phyloP scores from a whole-genome alignment of 164 flowering plant species.

The Dillenia turbinata region DNA sequence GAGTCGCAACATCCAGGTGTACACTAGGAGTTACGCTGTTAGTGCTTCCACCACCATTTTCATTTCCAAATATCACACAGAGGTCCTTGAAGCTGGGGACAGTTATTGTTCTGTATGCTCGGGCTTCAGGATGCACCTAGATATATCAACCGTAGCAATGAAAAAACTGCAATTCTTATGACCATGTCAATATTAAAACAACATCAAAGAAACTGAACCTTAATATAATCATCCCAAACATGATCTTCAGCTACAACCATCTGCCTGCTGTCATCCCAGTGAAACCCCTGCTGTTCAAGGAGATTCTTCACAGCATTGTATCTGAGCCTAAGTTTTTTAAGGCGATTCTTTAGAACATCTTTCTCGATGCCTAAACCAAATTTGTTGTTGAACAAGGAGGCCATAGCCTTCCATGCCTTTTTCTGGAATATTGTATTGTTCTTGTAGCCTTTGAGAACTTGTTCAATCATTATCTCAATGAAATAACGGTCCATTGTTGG shows the following conservation, averaged over 20 bases:
- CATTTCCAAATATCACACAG: no score
- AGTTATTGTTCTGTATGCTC: no score
- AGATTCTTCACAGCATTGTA: background rate
- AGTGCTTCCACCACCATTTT: no score
- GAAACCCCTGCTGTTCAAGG: conserved; percentile 1
- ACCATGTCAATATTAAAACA: no score
- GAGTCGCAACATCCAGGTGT: no score
- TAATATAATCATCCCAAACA: conserved; percentile 4
- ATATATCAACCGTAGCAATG: no score
- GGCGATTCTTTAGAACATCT: background rate
- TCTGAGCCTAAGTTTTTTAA: background rate
- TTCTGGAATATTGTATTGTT: no score
- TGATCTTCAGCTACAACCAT: background rate
- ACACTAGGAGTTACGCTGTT: no score
- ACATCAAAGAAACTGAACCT: background rate
- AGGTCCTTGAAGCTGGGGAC: no score
- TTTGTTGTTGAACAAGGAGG: background rate
- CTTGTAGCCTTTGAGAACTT: background rate
- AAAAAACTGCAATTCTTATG: no score
- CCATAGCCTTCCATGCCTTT: background rate
- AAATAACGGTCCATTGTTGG: background rate
- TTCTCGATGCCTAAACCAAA: background rate
- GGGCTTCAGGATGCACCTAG: no score
- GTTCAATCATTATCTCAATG: background rate
- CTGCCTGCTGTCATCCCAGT: background rate